These are phyloP conservation scores for Solanum tacnaense DNA, from an alignment of 257 asterid species.

Conservation along the genomic window DNA sequence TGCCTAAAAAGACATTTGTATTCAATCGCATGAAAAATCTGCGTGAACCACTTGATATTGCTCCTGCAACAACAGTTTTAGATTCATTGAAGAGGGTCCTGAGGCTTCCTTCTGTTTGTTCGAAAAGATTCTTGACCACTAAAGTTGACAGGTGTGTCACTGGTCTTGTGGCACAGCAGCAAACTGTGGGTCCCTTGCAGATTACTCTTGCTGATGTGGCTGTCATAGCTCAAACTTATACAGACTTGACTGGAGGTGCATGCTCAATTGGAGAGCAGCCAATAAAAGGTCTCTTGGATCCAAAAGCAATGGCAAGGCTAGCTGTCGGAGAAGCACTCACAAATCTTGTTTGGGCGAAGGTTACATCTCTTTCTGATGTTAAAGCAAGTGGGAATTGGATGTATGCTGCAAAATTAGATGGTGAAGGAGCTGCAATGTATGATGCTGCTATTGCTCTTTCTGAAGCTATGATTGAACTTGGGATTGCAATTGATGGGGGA, in stretches of 20 bases:
- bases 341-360: constrained; percentile 85
- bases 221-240: constrained; percentile 74
- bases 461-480: constrained; percentile 93
- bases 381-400: constrained; percentile 98
- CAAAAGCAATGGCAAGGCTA: constrained; percentile 64
- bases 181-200: constrained; percentile 96
- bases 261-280: constrained; percentile 95
- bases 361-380: constrained; percentile 33
- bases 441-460: constrained; percentile 91
- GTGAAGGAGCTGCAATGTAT: constrained; percentile 96
- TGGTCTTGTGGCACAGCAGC: constrained; percentile 97
- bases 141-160: constrained; percentile 96
- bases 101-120: constrained; percentile 86
- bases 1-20: constrained; percentile 91
- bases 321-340: constrained; percentile 94
- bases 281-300: constrained; percentile 76
- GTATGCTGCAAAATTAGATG: constrained; percentile 97
- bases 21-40: constrained; percentile 38
- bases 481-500: constrained; percentile 94
- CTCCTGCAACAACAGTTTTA: constrained; percentile 57
- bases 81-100: constrained; percentile 70
- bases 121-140: constrained; percentile 86
- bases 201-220: constrained; percentile 87
- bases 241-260: constrained; percentile 81
- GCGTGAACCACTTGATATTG: constrained; percentile 73